Evolutionary conservation across 805 yeast genomes (phyloP), one percentile per base, ranked within the genome.

Genomic region (Nakazawaea wickerhamii): DNA sequence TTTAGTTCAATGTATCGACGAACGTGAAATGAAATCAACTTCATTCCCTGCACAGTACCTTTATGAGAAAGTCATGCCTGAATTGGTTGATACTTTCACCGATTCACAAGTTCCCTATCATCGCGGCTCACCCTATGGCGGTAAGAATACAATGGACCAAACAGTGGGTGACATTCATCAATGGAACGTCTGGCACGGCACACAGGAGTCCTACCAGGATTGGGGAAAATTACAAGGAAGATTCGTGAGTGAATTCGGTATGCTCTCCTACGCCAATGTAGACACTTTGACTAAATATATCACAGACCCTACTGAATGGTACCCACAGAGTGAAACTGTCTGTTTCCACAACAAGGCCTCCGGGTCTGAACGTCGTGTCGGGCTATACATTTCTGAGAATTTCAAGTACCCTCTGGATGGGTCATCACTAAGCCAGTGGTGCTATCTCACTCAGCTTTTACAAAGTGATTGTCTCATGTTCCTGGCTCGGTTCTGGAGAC

Each of bases 181-280:
- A 46, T 74, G 79, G 79, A 71, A 72, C 48, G 75, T 74, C 7
- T 74, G 79, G 79, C 80, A 74, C 48, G 79, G 79, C 1, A 53
- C 60, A 18, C 74, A 71, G 51, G 69, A 67, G 41, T 64, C 61
- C 46, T 73, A 73, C 48, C 80, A 74, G 47, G 58, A 71, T 50
- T 71, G 77, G 77, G 54, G 55, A 32, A 57, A 60, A 37, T 53
- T 73, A 2, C 68, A 63, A 5, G 79, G 78, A 2, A 48, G 79
- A 23, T 75, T 74, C 55, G 64, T 75, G 4, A 65, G 73, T 25
- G 80, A 74, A 52, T 75, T 74, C 57, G 80, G 79, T 1, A 73
- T 74, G 79, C 66, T 65, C 44, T 71, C 71, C 1, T 60, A 68
- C 14, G 77, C 79, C 0, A 44, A 51, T 18, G 26, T 47, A 21